Evolutionary conservation across 257 asterid species (phyloP), one percentile per base, ranked within the genome.

Genomic region (Scutellaria baicalensis): DNA sequence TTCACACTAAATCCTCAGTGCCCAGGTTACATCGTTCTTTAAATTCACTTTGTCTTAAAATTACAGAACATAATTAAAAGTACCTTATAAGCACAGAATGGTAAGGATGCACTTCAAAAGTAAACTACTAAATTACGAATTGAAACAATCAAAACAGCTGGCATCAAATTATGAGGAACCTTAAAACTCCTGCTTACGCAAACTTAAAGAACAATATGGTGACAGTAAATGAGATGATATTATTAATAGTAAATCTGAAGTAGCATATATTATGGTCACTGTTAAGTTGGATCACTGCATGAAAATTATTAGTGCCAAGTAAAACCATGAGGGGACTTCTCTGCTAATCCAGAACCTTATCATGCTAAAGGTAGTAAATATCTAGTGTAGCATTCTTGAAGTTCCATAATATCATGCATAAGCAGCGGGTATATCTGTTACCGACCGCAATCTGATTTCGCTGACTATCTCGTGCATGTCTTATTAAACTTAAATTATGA

Each of bases 401-500:
- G 7, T 66, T 27, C 57, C 35, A 16, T 50, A 31, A 33, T 12
- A 56, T 42, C 61, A 55, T 18, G 6, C 5, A 13, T 55, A 23
- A 55, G 39, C 61, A 55, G 50, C 9, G 54, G 12, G 55, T 8
- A 27, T 8, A 48, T 40, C 45, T 9, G 40, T 44, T 13, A 48
- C 33, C 5, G 40, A 27, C 70, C 47, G 45, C 52, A 63, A 38
- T 55, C 33, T 17, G 21, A 31, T 49, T 74, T 52, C 56, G 54
- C 57, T 16, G 43, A 36, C 67, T 21, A 23, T 47, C 45, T 12
- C 49, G 62, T 59, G 70, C 39, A 45, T 33, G 72, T 63, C 59
- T 61, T 36, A 49, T 36, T 47, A 72, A 14, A 44, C 58, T 36
- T 64, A 65, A 45, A 64, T 57, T 59, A 78, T 27, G 1, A 31